A percentile compares a stretch with the other conserved stretches of the same genome.
Evolutionary conservation across 202 grass and related monocot genomes (phyloP).

Genomic region (Setaria viridis): DNA sequence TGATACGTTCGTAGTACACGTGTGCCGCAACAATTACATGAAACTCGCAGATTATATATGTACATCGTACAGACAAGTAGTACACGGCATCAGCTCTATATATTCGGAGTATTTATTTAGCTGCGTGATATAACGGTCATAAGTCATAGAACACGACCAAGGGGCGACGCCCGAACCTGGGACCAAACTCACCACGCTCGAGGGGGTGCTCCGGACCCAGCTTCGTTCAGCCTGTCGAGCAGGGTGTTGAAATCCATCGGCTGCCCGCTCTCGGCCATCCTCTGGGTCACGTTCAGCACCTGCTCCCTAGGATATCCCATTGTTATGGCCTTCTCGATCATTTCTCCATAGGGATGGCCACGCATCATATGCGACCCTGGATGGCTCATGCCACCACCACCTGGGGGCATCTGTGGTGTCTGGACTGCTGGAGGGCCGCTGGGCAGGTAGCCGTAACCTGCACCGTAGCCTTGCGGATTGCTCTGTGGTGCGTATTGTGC

Average conservation of each 20-base stretch:
- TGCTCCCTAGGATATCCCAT: constrained; percentile 98
- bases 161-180: background rate
- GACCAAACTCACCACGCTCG: constrained; percentile 62
- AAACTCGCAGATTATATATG: constrained; percentile 43
- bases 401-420: constrained; percentile 48
- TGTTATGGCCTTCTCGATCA: constrained; percentile 85
- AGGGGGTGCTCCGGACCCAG: constrained; percentile 51
- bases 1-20: constrained; percentile 24
- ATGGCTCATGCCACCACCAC: constrained; percentile 47
- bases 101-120: constrained; percentile 50
- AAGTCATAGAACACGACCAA: background rate
- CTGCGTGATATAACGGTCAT: constrained; percentile 25
- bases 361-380: constrained; percentile 60
- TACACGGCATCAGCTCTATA: constrained; percentile 35
- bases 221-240: constrained; percentile 81
- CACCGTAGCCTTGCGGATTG: constrained; percentile 56
- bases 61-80: constrained; percentile 47
- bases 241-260: constrained; percentile 79
- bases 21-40: constrained; percentile 30
- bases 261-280: constrained; percentile 73
- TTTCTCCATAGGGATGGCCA: constrained; percentile 73
- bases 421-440: constrained; percentile 51
- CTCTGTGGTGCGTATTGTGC: constrained; percentile 64
- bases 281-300: constrained; percentile 72
- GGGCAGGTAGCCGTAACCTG: constrained; percentile 51